Evolutionary conservation across 352 stramenopile genomes (phyloP).

Genomic region (Plasmopara muralis): DNA sequence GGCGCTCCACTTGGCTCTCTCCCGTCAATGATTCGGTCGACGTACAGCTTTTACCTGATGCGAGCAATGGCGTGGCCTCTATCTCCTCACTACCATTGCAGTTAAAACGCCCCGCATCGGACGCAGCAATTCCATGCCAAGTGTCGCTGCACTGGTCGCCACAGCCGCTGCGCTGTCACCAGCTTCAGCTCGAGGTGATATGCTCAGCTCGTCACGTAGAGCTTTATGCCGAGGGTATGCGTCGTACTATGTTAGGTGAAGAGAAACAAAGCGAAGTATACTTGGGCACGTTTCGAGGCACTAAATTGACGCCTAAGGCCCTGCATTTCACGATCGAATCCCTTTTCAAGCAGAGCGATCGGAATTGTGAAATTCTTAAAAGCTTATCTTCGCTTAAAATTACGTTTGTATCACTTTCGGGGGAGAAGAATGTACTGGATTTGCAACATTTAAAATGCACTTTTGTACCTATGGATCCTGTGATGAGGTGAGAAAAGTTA

Average conservation of each 20-base stretch:
- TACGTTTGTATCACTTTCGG: constrained; percentile 70
- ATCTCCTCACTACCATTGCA: constrained; percentile 18
- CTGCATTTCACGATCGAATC: constrained; percentile 42
- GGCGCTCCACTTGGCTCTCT: constrained; percentile 16
- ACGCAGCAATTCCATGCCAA: constrained; percentile 32
- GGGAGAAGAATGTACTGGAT: constrained; percentile 40
- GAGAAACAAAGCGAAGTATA: constrained; percentile 62
- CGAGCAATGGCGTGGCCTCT: constrained; percentile 3
- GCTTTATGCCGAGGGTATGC: constrained; percentile 42
- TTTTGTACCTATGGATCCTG: constrained; percentile 27
- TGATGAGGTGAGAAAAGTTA: constrained; percentile 1
- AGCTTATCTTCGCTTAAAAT: constrained; percentile 38
- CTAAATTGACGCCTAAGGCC: constrained; percentile 9
- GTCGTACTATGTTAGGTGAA: constrained; percentile 50
- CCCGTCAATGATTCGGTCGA: not conserved
- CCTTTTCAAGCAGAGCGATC: constrained; percentile 37
- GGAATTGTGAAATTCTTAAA: constrained; percentile 52
- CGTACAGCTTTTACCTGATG: constrained; percentile 9
- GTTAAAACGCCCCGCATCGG: constrained; percentile 10
- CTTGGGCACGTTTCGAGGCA: constrained; percentile 60
- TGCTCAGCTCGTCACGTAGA: constrained; percentile 72
- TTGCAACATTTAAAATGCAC: constrained; percentile 38
- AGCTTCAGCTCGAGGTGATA: constrained; percentile 42
- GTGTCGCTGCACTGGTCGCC: constrained; percentile 32
- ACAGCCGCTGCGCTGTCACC: constrained; percentile 33